A percentile compares a stretch with the other conserved stretches of the same genome.
Conservation (phyloP, 2,329 filamentous ascomycete species). For the Aureobasidium zeae region DNA sequence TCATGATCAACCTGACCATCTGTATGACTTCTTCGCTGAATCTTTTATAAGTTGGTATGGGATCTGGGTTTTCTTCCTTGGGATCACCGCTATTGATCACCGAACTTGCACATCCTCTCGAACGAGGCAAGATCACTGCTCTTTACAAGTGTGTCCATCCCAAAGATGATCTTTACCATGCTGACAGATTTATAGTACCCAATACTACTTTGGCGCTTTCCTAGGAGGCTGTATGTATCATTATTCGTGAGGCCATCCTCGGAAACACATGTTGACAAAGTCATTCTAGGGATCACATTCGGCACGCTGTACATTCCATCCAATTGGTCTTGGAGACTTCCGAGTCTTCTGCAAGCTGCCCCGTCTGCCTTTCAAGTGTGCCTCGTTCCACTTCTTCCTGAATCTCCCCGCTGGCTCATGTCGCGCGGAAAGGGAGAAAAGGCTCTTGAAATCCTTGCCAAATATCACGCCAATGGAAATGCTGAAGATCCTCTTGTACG, state of each 20-base stretch:
- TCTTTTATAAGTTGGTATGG: neutral
- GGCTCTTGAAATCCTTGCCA: slow-evolving; percentile 50
- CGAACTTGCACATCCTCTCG: slow-evolving; percentile 1
- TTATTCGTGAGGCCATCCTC: neutral
- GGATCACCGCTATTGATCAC: neutral
- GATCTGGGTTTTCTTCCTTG: neutral
- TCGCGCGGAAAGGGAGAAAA: slow-evolving; percentile 1
- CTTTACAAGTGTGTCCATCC: neutral
- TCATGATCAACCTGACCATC: neutral
- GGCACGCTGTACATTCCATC: neutral
- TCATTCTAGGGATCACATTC: slow-evolving; percentile 4
- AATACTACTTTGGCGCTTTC: slow-evolving; percentile 1
- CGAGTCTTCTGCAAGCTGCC: slow-evolving; percentile 4
- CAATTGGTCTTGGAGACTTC: slow-evolving; percentile 9
- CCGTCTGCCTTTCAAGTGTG: neutral
- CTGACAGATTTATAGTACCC: neutral
- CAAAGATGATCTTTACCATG: neutral
- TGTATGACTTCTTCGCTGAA: neutral
- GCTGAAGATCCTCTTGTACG: slow-evolving; percentile 51
- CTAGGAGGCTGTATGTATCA: neutral
- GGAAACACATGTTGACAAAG: neutral
- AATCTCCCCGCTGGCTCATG: slow-evolving; percentile 2
- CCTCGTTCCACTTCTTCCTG: neutral
- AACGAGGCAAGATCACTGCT: slow-evolving; percentile 3
- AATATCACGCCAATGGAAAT: slow-evolving; percentile 57